Evolutionary conservation across 192 early-diverging fungal species (phyloP), one percentile per base, ranked within the genome.

Genomic region (Podila clonocystis): DNA sequence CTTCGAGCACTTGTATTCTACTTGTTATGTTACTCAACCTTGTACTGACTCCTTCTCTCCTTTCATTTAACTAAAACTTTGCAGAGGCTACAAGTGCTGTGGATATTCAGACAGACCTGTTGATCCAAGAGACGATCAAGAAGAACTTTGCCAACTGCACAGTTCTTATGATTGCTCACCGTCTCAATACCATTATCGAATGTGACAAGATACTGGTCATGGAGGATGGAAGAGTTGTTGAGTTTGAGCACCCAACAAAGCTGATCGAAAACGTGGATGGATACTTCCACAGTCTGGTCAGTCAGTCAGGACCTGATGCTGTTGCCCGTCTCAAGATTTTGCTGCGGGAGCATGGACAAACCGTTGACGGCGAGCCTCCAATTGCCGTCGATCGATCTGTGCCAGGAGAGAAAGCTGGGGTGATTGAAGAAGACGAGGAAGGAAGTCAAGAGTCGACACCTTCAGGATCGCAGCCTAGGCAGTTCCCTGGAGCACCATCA

Each of bases 141-240:
- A 74, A 68, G 48, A 77, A 84, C 55, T 89, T 89, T 71, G 68
- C 76, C 5, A 36, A 78, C 34, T 84, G 87, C 73, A 93, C 91
- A 2, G 85, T 93, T 9, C 65, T 93, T 9, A 90, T 88, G 24
- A 91, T 93, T 76, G 91, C 91, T 2, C 92, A 93, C 58, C 87
- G 90, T 58, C 68, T 90, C 38, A 82, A 83, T 49, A 87, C 86
- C 4, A 86, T 89, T 49, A 77, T 89, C 68, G 88, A 89, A 34
- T 85, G 86, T 57, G 88, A 89, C 63, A 76, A 77, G 57, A 83
- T 89, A 20, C 50, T 89, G 41, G 88, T 89, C 9, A 77, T 89
- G 71, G 78, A 84, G 38, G 82, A 78, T 50, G 86, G 86, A 36
- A 64, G 65, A n/a, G 86, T 87, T 7, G 82, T 82, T 4, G 84